A percentile compares a stretch with the other conserved stretches of the same genome.
Conservation (phyloP, 257 asterid species). For the Scutellaria galericulata region DNA sequence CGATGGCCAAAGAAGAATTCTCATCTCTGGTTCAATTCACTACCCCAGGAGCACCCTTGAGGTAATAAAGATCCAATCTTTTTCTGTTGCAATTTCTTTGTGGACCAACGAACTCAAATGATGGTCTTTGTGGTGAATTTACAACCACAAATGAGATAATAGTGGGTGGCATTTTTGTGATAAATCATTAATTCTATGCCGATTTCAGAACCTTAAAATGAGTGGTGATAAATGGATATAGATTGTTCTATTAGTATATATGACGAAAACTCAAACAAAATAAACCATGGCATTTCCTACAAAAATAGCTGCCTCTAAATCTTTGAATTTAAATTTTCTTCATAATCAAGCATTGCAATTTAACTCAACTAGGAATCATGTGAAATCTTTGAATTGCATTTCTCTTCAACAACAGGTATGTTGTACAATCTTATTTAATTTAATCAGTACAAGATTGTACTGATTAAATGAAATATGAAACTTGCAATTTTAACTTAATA, state of each 20-base stretch:
- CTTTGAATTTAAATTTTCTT: slow-evolving; percentile 36
- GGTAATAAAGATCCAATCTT: too few species aligned
- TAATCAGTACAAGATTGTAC: neutral
- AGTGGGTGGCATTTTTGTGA: slow-evolving; percentile 42
- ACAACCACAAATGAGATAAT: neutral
- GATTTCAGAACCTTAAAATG: slow-evolving; percentile 27
- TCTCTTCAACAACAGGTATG: slow-evolving; percentile 52
- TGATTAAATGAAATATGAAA: neutral
- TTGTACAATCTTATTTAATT: neutral
- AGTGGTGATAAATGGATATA: slow-evolving; percentile 39
- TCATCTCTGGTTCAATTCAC: too few species aligned
- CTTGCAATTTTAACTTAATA: neutral
- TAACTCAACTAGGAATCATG: slow-evolving; percentile 29
- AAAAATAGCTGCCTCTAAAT: slow-evolving; percentile 30
- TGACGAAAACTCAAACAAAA: slow-evolving; percentile 1
- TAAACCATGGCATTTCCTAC: neutral
- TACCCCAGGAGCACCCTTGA: too few species aligned
- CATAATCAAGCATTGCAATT: slow-evolving; percentile 29
- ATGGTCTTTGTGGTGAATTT: neutral
- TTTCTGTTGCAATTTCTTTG: too few species aligned
- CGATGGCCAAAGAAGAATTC: too few species aligned
- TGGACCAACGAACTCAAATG: too few species aligned
- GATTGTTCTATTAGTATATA: neutral
- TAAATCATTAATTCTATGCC: slow-evolving; percentile 27
- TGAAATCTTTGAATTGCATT: slow-evolving; percentile 42